Evolutionary conservation across 2,329 filamentous ascomycete genomes (phyloP).

Genomic region (Neofusicoccum kwambonambiense): DNA sequence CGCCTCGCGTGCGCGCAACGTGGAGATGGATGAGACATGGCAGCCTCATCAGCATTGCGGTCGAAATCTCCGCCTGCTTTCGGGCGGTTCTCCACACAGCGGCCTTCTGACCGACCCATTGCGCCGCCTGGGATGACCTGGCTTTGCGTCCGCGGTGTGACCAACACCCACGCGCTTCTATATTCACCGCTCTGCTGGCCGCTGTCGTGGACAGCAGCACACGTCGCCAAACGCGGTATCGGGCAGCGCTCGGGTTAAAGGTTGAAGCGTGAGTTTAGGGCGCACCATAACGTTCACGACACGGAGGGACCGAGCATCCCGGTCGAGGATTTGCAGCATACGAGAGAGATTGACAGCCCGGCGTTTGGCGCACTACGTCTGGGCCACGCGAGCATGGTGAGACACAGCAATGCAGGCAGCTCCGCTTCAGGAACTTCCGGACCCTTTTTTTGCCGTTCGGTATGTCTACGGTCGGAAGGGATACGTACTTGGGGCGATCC

Average conservation of each 20-base stretch:
- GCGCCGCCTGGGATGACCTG: neutral
- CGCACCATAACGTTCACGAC: constrained; percentile 15
- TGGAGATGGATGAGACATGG: constrained; percentile 11
- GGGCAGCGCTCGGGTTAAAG: neutral
- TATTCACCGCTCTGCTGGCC: constrained; percentile 11
- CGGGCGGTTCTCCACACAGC: constrained; percentile 2
- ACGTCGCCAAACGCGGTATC: neutral
- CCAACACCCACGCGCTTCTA: neutral
- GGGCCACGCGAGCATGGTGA: constrained; percentile 13
- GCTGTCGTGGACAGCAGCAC: constrained; percentile 4
- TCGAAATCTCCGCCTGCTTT: neutral
- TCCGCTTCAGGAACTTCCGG: constrained; percentile 10
- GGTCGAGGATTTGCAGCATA: constrained; percentile 5
- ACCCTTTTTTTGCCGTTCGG: neutral
- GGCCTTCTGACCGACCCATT: constrained; percentile 6
- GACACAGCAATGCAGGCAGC: constrained; percentile 4
- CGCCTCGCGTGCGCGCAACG: constrained; percentile 6
- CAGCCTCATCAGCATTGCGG: constrained; percentile 4
- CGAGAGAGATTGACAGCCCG: constrained; percentile 9
- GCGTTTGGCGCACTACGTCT: neutral
- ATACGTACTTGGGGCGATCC: neutral
- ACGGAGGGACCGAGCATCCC: constrained; percentile 6
- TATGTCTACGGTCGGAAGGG: constrained; percentile 1
- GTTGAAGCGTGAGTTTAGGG: neutral
- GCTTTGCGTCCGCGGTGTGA: constrained; percentile 6